A percentile compares a stretch with the other conserved stretches of the same genome.
Evolutionary conservation across 2,329 filamentous ascomycete genomes (phyloP).

Genomic region (Epichloe brachyelytri): DNA sequence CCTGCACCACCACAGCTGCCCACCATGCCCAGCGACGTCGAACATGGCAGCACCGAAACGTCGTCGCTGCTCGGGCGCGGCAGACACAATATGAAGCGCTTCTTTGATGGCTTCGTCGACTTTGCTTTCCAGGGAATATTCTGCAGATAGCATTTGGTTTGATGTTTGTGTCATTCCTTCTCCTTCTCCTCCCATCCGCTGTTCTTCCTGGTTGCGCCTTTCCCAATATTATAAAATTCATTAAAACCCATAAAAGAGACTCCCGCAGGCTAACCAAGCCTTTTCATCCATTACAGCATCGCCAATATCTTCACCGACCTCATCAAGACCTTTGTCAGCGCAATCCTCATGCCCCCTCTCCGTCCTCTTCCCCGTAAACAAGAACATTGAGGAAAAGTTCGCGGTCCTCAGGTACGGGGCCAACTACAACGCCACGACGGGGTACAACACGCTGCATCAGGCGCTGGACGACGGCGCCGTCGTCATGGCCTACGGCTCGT

Average conservation of each 20-base stretch:
- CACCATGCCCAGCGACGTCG: conserved; percentile 3
- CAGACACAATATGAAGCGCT: conserved; percentile 32
- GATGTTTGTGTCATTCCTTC: conserved; percentile 38
- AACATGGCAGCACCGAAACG: conserved; percentile 14
- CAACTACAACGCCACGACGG: conserved; percentile 33
- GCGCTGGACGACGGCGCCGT: conserved; percentile 60
- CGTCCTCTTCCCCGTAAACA: conserved; percentile 53
- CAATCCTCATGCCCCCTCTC: conserved; percentile 61
- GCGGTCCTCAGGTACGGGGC: conserved; percentile 48
- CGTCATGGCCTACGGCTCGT: conserved; percentile 59
- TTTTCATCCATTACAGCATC: conserved; percentile 30
- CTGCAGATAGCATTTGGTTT: conserved; percentile 64
- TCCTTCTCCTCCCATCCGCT: no score
- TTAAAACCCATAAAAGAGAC: no score
- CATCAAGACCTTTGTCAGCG: conserved; percentile 58
- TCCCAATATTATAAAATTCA: no score
- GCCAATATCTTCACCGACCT: conserved; percentile 59
- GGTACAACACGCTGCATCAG: conserved; percentile 59
- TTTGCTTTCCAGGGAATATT: conserved; percentile 63
- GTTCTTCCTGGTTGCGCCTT: no score
- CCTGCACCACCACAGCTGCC: no score
- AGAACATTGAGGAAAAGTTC: conserved; percentile 65
- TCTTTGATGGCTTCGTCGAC: conserved; percentile 54
- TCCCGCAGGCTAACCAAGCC: no score
- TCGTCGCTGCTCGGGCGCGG: conserved; percentile 32